Evolutionary conservation across 495 filamentous ascomycete genomes (phyloP), one percentile per base, ranked within the genome.

Genomic region (Aspergillus affinis): DNA sequence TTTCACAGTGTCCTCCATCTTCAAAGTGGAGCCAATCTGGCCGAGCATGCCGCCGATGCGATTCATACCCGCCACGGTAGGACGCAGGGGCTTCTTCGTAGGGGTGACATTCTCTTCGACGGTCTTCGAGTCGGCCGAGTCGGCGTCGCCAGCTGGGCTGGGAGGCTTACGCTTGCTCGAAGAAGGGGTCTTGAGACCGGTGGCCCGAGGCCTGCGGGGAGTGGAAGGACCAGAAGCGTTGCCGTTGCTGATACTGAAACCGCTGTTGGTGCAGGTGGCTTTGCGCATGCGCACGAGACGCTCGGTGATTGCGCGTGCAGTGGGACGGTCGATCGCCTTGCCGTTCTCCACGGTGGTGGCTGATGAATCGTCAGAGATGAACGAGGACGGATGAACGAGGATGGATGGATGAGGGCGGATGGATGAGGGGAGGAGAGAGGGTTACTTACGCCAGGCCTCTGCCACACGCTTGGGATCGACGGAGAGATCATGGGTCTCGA

Each of bases 271-370:
- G 17, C 64, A 59, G 21, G n/a, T 49, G 6, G 60, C 17, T 19
- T 65, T 67, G 29, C 77, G 76, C 55, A 83, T 78, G 13, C 67
- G 73, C n/a, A 67, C 58, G 0, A 83, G 70, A 6, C 76, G 78
- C 57, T 82, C 81, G 9, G 67, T 71, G 55, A 83, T 80, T n/a
- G 81, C 81, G 26, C 80, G 76, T 0, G 77, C 61, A 26, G 80
- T 82, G 0, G 79, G 79, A 7, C 61, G 64, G 8, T 72, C 62
- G 13, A 67, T 58, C 10, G 51, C 10, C 21, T 29, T 20, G 47
- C 27, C 47, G 10, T n/a, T 26, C n/a, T 21, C 45, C 21, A n/a
- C 45, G 36, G 3, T 15, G 36, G 12, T 52, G 18, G 46, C 51
- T 58, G 36, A 12, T 13, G 36, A 32, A 23, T 15, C 23, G 23